Conservation (phyloP, 805 yeast species). For the Metschnikowia peoriensis region DNA sequence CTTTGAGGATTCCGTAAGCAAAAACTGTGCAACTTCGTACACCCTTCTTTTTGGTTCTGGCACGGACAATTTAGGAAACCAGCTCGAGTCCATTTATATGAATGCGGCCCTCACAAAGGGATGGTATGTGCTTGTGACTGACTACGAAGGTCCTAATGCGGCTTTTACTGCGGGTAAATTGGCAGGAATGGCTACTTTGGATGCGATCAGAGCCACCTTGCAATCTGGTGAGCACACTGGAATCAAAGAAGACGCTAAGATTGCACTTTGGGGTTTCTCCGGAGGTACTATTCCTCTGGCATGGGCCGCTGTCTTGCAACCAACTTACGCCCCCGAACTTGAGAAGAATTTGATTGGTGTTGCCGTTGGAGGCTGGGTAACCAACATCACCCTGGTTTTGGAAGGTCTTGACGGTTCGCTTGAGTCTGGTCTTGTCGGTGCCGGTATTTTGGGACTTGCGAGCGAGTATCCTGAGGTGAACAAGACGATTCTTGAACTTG, state of each 20-base stretch:
- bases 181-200: constrained; percentile 30
- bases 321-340: not conserved
- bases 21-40: constrained; percentile 23
- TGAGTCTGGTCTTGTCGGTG: not conserved
- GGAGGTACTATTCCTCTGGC: not conserved
- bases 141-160: constrained; percentile 33
- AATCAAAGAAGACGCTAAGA: not conserved
- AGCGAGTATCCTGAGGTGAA: not conserved
- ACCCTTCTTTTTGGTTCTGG: constrained; percentile 15
- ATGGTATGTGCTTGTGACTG: constrained; percentile 33
- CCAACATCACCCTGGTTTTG: not conserved
- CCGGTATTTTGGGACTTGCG: not conserved
- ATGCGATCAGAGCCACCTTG: constrained; percentile 30
- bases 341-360: not conserved
- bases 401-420: not conserved
- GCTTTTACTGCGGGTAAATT: constrained; percentile 32
- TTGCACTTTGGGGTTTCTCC: not conserved
- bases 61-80: constrained; percentile 12
- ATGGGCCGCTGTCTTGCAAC: not conserved
- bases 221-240: constrained; percentile 9
- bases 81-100: constrained; percentile 17
- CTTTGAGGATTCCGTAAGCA: constrained; percentile 20
- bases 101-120: constrained; percentile 23
- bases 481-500: not conserved
- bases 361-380: not conserved